phyloP scores from a whole-genome alignment of 2,329 filamentous ascomycete genomes.

The Xylaria sp. region DNA sequence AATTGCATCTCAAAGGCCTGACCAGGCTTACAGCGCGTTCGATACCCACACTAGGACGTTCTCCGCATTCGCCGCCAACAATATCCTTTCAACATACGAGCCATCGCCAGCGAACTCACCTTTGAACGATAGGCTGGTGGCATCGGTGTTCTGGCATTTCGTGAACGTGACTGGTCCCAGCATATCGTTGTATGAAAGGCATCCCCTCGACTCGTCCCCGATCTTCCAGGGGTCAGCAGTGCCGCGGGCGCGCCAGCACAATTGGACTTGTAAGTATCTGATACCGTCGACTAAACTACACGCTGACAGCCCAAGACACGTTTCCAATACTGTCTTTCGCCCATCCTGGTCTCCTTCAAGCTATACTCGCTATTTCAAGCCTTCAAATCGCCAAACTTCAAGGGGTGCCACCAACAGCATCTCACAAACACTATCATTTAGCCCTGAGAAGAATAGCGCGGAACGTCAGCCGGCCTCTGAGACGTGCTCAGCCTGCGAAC shows the following conservation, averaged over 20 bases:
- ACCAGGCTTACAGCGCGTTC: constrained; percentile 43
- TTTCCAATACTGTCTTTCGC: constrained; percentile 82
- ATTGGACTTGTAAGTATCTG: constrained; percentile 53
- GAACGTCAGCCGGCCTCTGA: constrained; percentile 69
- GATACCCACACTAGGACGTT: constrained; percentile 54
- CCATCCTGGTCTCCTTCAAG: constrained; percentile 85
- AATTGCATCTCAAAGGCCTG: constrained; percentile 42
- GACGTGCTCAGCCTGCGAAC: constrained; percentile 75
- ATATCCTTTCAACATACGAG: constrained; percentile 65
- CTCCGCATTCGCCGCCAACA: constrained; percentile 49
- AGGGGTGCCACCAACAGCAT: constrained; percentile 72
- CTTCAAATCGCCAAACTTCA: constrained; percentile 87
- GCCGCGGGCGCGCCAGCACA: constrained; percentile 64
- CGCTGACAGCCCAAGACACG: constrained; percentile 58
- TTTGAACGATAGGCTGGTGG: constrained; percentile 77
- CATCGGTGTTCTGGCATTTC: constrained; percentile 88
- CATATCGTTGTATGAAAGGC: constrained; percentile 85
- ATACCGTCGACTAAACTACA: background rate
- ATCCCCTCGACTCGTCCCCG: constrained; percentile 72
- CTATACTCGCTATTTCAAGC: constrained; percentile 84
- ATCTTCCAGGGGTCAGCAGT: constrained; percentile 65
- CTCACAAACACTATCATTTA: constrained; percentile 89
- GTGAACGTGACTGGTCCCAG: constrained; percentile 84
- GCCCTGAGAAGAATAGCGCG: constrained; percentile 77
- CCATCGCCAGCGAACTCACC: constrained; percentile 70